Evolutionary conservation across 2,329 filamentous ascomycete genomes (phyloP).

Genomic region (Trichoderma semiorbis): DNA sequence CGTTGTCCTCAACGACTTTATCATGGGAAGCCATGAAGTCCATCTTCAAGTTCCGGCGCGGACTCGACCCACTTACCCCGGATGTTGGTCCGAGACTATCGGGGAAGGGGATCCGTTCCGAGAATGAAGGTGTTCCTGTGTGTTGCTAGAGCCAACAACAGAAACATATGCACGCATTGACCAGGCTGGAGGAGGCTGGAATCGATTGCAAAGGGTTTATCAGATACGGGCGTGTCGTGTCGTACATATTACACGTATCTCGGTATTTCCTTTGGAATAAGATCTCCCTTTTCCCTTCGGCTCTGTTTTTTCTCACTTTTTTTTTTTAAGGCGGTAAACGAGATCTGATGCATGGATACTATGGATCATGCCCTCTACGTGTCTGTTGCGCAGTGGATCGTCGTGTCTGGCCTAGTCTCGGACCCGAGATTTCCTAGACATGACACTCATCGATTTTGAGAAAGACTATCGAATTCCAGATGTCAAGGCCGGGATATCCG

Average conservation of each 20-base stretch:
- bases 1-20: accelerated
- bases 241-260: background rate
- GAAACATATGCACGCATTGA: background rate
- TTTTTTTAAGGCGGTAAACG: background rate
- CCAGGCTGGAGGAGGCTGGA: background rate
- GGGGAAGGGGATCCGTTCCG: background rate
- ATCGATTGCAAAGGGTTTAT: background rate
- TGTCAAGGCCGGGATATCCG: background rate
- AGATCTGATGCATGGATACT: background rate
- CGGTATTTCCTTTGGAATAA: background rate
- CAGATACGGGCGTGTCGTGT: background rate
- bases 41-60: background rate
- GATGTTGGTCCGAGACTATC: background rate
- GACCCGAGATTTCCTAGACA: background rate
- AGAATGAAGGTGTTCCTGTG: background rate
- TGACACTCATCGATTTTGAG: background rate
- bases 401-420: background rate
- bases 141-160: background rate
- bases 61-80: background rate
- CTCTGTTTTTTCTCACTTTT: background rate
- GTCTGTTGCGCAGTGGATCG: background rate
- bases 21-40: background rate
- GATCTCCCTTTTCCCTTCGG: background rate
- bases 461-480: background rate
- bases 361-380: background rate